Evolutionary conservation across 2,329 filamentous ascomycete genomes (phyloP), one percentile per base, ranked within the genome.

Genomic region (Lojkania enalia): DNA sequence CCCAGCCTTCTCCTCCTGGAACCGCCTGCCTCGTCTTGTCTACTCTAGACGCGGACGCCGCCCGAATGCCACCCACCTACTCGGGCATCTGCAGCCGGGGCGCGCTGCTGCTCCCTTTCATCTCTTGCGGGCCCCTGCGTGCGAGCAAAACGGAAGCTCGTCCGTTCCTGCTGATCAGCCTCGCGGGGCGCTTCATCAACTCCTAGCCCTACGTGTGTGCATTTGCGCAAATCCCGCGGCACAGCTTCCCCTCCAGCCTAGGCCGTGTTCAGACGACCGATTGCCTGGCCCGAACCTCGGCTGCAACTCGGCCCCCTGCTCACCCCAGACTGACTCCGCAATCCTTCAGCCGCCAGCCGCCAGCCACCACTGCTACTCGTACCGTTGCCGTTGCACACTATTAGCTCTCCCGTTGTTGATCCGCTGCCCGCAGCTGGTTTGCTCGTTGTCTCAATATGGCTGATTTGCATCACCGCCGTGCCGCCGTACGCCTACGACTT

Each of bases 121-220:
- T 20, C 37, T 32, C 37, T 14, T 16, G n/a, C n/a, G 27, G 15
- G 27, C 6, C 20, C 20, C 30, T 4, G 25, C 12, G 12, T 32
- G 2, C 32, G 38, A 41, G 42, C 43, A 46, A 42, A 41, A 46
- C n/a, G 43, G 43, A 31, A 46, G 30, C 14, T 46, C 7, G 37
- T 42, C 43, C 43, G 43, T 14, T 11, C 15, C 30, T 33, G 41
- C 41, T 35, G 21, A 45, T 45, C 37, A 35, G 20, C 36, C 16
- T 15, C 9, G 30, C 7, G 30, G 7, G 23, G 5, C 27, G 35
- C 42, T 13, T n/a, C n/a, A n/a, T n/a, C n/a, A n/a, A n/a, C n/a
- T n/a, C n/a, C n/a, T n/a, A n/a, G n/a, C n/a, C n/a, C n/a, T n/a
- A n/a, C n/a, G n/a, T n/a, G n/a, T n/a, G n/a, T 21, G 16, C 33